phyloP scores from a whole-genome alignment of 2,329 filamentous ascomycete species.

The Stromatinia cepivora region DNA sequence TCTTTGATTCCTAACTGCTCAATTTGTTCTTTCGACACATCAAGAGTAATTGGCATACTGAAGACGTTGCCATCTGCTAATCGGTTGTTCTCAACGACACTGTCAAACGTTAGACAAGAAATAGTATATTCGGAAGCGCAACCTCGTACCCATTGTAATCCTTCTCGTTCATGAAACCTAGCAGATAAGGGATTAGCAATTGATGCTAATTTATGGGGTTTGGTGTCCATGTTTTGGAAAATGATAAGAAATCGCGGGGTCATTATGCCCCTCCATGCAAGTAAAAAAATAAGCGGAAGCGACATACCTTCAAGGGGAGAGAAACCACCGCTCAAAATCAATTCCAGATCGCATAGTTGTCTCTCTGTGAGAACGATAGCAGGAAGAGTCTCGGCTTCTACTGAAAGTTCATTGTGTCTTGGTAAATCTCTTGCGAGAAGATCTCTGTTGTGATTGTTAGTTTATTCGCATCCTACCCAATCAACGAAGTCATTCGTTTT shows the following conservation, averaged over 20 bases:
- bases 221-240: background rate
- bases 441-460: slow-evolving; percentile 51
- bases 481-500: background rate
- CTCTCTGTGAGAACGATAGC: slow-evolving; percentile 85
- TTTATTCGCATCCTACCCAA: background rate
- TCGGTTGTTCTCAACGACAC: slow-evolving; percentile 85
- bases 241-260: slow-evolving; percentile 31
- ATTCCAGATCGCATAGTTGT: slow-evolving; percentile 95
- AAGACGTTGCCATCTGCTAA: slow-evolving; percentile 88
- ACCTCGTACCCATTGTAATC: slow-evolving; percentile 84
- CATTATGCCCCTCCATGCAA: slow-evolving; percentile 33
- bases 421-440: slow-evolving; percentile 89
- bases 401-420: slow-evolving; percentile 73
- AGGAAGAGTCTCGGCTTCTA: slow-evolving; percentile 83
- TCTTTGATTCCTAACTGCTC: slow-evolving; percentile 73
- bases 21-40: slow-evolving; percentile 74
- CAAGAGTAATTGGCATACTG: slow-evolving; percentile 94
- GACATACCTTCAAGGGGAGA: slow-evolving; percentile 87
- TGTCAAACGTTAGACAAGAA: slow-evolving; percentile 46
- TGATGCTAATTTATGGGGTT: slow-evolving; percentile 16
- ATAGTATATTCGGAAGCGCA: slow-evolving; percentile 12
- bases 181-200: slow-evolving; percentile 34
- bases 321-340: slow-evolving; percentile 97
- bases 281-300: slow-evolving; percentile 24
- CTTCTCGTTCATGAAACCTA: slow-evolving; percentile 95